These are phyloP conservation scores for Lolium multiflorum DNA, from an alignment of 176 grass and related monocot species.

Conservation along the genomic window DNA sequence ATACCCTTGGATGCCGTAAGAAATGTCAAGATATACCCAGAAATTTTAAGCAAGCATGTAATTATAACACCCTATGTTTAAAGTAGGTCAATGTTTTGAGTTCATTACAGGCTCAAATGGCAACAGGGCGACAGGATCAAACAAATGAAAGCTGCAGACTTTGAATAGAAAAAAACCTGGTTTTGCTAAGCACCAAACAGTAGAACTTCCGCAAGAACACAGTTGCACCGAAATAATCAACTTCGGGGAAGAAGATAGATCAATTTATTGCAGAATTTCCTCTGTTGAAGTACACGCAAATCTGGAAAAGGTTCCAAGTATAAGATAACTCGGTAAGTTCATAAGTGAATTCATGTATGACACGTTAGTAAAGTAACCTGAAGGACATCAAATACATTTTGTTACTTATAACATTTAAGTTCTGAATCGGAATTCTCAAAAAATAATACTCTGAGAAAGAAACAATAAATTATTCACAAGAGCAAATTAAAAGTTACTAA, in stretches of 20 bases:
- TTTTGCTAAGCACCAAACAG: slow-evolving; percentile 7
- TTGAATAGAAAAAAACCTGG: slow-evolving; percentile 24
- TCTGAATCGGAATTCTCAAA: not conserved
- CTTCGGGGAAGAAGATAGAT: not conserved
- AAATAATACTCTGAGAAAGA: not conserved
- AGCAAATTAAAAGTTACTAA: not conserved
- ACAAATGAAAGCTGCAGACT: slow-evolving; percentile 34
- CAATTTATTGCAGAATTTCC: not conserved
- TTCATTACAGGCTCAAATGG: not conserved
- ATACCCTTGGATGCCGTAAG: no score
- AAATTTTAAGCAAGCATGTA: slow-evolving; percentile 1
- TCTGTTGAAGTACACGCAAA: not conserved
- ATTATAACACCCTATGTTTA: slow-evolving; percentile 5
- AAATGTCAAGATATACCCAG: slow-evolving; percentile 7
- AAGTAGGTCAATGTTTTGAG: not conserved
- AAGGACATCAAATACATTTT: not conserved
- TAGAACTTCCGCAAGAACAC: not conserved
- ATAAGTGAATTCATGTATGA: not conserved
- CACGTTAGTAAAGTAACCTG: not conserved
- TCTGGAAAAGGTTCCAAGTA: slow-evolving; percentile 1
- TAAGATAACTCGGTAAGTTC: not conserved
- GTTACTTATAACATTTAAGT: not conserved
- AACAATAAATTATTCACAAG: not conserved
- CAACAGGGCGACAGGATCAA: not conserved
- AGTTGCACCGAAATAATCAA: not conserved